phyloP scores from a whole-genome alignment of 176 grass and related monocot genomes.

The Oryza glumipatula region DNA sequence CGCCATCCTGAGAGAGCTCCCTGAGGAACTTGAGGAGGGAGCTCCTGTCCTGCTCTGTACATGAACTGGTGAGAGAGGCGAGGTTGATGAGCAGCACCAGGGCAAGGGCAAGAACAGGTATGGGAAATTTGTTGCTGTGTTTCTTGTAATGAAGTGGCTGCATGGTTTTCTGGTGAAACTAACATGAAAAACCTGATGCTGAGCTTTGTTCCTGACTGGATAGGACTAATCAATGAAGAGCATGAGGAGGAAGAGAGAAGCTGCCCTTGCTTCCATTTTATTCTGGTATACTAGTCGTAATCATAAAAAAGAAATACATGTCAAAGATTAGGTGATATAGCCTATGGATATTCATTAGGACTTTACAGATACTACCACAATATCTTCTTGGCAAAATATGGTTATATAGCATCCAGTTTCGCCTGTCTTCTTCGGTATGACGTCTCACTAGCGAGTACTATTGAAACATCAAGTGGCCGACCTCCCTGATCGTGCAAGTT shows the following conservation, averaged over 20 bases:
- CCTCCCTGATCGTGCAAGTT: neutral
- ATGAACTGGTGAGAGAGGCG: slow-evolving; percentile 4
- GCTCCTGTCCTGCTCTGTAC: slow-evolving; percentile 30
- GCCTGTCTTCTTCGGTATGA: too few species aligned
- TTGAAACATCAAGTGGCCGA: slow-evolving; percentile 1
- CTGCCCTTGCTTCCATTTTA: neutral
- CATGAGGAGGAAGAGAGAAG: slow-evolving; percentile 1
- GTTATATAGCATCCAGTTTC: too few species aligned
- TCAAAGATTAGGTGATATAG: slow-evolving; percentile 7
- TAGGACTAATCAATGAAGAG: slow-evolving; percentile 15
- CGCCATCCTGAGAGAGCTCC: neutral
- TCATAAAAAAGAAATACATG: slow-evolving; percentile 14
- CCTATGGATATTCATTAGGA: neutral
- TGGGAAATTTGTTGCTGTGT: neutral
- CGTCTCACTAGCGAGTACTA: neutral
- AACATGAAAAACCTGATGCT: slow-evolving; percentile 6
- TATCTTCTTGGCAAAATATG: neutral
- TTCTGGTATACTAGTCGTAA: neutral
- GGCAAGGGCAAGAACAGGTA: neutral
- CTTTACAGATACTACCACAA: neutral
- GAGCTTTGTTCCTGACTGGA: neutral
- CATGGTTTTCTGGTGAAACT: slow-evolving; percentile 39
- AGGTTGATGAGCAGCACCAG: slow-evolving; percentile 32
- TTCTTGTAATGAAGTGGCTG: slow-evolving; percentile 12
- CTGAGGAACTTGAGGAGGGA: slow-evolving; percentile 42